Base-by-base conservation (phyloP, 2,329 filamentous ascomycete genomes). In the Ascochyta viciae-villosae region DNA sequence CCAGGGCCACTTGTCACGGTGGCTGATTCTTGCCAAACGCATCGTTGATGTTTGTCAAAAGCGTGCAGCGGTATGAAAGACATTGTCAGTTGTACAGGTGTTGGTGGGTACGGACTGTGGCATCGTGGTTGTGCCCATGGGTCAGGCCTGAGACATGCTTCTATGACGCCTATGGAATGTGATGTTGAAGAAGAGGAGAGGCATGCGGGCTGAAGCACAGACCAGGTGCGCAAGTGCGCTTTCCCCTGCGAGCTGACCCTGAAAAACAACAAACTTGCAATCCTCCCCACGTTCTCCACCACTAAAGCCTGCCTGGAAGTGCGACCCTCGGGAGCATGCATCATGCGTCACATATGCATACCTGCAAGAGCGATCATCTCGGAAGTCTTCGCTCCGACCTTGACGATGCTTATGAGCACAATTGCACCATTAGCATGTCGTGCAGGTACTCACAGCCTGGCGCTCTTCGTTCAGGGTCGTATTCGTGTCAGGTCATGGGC, bases 171-270 rank as follows among this genome's bases (percentile, higher is more conserved):
- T 29, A 29, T 42, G 42, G 38, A 47, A 47, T 56, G 53, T 49
- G 40, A 23, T 56, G 42, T 48, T 39, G 53, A 16, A 34, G 45
- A 40, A 46, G 35, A 33, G 24, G 43, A 48, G 46, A 50, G 46
- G 41, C 29, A 42, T 33, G 35, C 42, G 47, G 53, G 6, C 53
- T 41, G 52, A 22, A n/a, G 52, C 52, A 46, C 52, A 23, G 45
- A 23, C 48, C 53, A 16, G 19, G 7, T 10, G 42, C 10, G 13
- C 19, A 35, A 7, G 12, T 22, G 26, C n/a, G n/a, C 39, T 22
- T 35, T 22, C 22, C 34, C 35, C 27, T 39, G 29, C 41, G 31
- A 27, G 10, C 29, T 13, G 29, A 15, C 29, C 29, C 29, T 19
- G 3, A 16, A 4, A 31, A 42, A 33, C 33, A 44, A 40, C 51